Evolutionary conservation across 73 alveolate genomes (phyloP), one percentile per base, ranked within the genome.

Genomic region (Paramecium sexaurelia): DNA sequence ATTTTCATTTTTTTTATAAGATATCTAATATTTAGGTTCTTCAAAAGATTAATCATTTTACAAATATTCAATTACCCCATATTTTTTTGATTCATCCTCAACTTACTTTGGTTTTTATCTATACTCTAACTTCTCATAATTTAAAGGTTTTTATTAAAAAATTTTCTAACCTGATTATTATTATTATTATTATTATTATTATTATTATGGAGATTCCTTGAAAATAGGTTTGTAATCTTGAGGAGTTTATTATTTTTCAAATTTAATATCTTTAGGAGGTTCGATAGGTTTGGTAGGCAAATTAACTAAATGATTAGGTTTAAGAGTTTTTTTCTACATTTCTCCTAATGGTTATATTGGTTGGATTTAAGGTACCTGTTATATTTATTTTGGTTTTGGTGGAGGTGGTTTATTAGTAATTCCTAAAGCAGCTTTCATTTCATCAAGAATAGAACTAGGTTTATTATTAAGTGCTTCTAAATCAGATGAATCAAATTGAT

Each of bases 211-310:
- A 26, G 83, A 45, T 33, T 78, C 75, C 20, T 78, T 26, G 6
- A 78, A 41, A 0, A 78, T 43, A 37, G 90, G 90, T 22, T 78
- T n/a, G 6, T 78, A 78, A 40, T 78, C 29, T 24, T 78, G 9
- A 3, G 90, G 45, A 19, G 90, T 45, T 41, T 26, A 6, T 17
- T 39, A 29, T 78, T 78, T 78, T 39, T 78, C 90, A 33, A 78
- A 78, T 43, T 78, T 78, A 9, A 78, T 78, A 43, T 78, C 90
- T 33, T 78, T 78, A 7, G 90, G 90, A 9, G 90, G 75, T 78
- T 78, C 90, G 0, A 24, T 41, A 41, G 90, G 90, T 78, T 45
- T 39, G 19, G 90, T 29, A 19, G 45, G 32, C n/a, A 78, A 6
- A 45, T 20, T 43, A 22, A 29, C 43, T 13, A 78, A 41, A 78